phyloP scores from a whole-genome alignment of 768 basidiomycete species.

The Suillus cothurnatus region DNA sequence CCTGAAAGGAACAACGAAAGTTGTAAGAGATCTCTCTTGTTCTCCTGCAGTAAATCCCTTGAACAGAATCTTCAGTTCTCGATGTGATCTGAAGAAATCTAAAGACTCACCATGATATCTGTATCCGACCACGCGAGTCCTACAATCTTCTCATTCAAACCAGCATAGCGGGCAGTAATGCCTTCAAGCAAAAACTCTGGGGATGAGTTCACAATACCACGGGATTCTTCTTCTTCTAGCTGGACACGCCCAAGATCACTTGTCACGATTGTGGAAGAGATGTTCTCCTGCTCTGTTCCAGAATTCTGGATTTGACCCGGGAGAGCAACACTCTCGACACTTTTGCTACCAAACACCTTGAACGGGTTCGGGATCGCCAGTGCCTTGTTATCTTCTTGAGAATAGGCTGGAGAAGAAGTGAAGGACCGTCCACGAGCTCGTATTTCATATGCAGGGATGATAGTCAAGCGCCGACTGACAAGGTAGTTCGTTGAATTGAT shows the following conservation, averaged over 20 bases:
- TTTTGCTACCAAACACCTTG: slow-evolving; percentile 53
- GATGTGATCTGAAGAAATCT: neutral
- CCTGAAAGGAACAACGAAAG: slow-evolving; percentile 21
- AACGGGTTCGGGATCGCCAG: slow-evolving; percentile 66
- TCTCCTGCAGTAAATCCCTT: slow-evolving; percentile 26
- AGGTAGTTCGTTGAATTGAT: slow-evolving; percentile 48
- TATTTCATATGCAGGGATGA: slow-evolving; percentile 29
- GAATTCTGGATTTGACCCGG: slow-evolving; percentile 21
- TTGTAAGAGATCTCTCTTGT: slow-evolving; percentile 4
- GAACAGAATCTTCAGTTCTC: neutral
- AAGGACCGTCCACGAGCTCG: slow-evolving; percentile 16
- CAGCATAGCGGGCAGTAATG: slow-evolving; percentile 22
- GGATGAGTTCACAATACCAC: slow-evolving; percentile 20
- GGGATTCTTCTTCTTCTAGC: slow-evolving; percentile 27
- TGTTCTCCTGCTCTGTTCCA: slow-evolving; percentile 27
- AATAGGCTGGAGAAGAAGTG: slow-evolving; percentile 21
- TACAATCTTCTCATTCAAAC: slow-evolving; percentile 31
- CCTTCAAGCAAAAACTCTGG: slow-evolving; percentile 15
- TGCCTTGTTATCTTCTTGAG: slow-evolving; percentile 27
- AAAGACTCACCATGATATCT: slow-evolving; percentile 28
- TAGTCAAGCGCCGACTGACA: slow-evolving; percentile 41
- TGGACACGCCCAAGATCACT: slow-evolving; percentile 23
- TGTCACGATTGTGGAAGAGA: slow-evolving; percentile 17
- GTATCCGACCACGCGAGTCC: slow-evolving; percentile 52
- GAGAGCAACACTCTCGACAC: slow-evolving; percentile 45